A percentile compares a stretch with the other conserved stretches of the same genome.
These are phyloP conservation scores for Brassica cretica DNA, from an alignment of 345 rosid genomes.

Conservation along the genomic window DNA sequence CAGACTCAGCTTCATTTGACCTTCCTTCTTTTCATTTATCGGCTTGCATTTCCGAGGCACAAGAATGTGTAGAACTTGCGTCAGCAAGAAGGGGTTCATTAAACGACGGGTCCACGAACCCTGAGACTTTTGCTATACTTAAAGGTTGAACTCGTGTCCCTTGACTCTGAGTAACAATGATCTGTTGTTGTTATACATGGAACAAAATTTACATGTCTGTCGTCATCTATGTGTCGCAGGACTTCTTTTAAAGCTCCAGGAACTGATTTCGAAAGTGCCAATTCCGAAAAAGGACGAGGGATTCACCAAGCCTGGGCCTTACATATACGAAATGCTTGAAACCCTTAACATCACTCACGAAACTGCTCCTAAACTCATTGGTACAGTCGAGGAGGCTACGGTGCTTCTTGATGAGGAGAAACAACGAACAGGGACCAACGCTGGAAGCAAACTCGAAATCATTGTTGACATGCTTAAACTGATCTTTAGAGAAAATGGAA, in stretches of 20 bases:
- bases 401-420: conserved; percentile 76
- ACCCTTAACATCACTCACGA: conserved; percentile 78
- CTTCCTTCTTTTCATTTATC: conserved; percentile 71
- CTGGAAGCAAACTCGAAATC: conserved; percentile 73
- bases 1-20: conserved; percentile 97
- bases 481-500: conserved; percentile 66
- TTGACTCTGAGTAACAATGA: conserved; percentile 6
- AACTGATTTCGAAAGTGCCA: conserved; percentile 78
- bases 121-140: conserved; percentile 90
- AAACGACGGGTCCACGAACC: conserved; percentile 68
- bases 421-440: conserved; percentile 46
- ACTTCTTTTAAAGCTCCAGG: conserved; percentile 84
- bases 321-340: conserved; percentile 75
- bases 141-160: conserved; percentile 52
- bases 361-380: conserved; percentile 73
- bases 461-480: conserved; percentile 67
- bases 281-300: conserved; percentile 77
- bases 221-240: conserved; percentile 52
- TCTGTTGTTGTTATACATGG: background rate
- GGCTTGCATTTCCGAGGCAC: conserved; percentile 89
- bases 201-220: background rate
- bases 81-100: conserved; percentile 58
- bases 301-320: conserved; percentile 89
- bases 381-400: conserved; percentile 71
- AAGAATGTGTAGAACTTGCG: conserved; percentile 75